Evolutionary conservation across 2,329 filamentous ascomycete genomes (phyloP), one percentile per base, ranked within the genome.

Genomic region (Fonsecaea pugnacius): DNA sequence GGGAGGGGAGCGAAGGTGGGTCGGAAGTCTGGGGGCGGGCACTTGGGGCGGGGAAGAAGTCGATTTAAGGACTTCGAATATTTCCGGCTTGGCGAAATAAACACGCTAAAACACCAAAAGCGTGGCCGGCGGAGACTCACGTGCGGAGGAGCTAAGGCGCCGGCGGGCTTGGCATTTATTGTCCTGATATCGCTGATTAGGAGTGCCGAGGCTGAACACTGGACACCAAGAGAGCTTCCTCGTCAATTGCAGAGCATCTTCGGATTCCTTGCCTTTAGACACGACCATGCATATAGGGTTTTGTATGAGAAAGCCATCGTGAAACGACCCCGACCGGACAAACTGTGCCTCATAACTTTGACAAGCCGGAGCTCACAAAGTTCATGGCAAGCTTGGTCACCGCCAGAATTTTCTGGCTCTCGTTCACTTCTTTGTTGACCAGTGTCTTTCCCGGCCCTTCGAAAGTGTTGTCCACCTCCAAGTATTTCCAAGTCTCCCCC

Each of bases 61-160:
- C 30, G 27, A 48, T 46, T 35, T 58, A 50, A 58, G 33, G 52
- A 52, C 14, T 52, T 48, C 52, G 59, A 52, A 3, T 14, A 1
- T 16, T 35, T 56, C 38, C 54, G 60, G 21, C 53, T 62, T 52
- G 53, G 60, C 53, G 24, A 32, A 18, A 24, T 40, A 62, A 53
- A 54, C 58, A 40, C 50, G 58, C 58, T 54, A 60, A 43, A 35
- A n/a, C 40, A 12, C 30, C 27, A 30, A 43, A 18, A 30, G 56
- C 56, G 56, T 51, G 55, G 55, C 46, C 33, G 36, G 55, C 21
- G 38, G 38, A 43, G 38, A 40, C 16, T 9, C 2, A 18, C 10
- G 7, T 48, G 55, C 38, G 55, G 38, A 38, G 55, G 24, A 35
- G 33, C 24, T 8, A 18, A 21, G 4, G 40, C 18, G 27, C 27